A percentile compares a stretch with the other conserved stretches of the same genome.
Conservation (phyloP, 768 basidiomycete genomes). For the Boletus eberwhitei region DNA sequence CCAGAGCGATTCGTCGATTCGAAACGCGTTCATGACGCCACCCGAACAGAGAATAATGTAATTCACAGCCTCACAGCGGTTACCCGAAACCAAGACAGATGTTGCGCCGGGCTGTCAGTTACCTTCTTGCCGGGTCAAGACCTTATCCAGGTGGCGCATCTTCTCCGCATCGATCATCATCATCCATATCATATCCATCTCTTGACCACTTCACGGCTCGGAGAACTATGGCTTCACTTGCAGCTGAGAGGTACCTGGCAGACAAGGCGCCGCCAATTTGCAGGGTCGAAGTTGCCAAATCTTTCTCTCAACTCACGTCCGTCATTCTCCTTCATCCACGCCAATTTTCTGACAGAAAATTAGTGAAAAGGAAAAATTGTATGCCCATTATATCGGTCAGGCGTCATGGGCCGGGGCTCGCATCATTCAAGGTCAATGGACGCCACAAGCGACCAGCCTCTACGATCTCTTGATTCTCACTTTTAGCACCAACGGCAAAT, state of each 20-base stretch:
- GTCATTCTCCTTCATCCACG: slow-evolving; percentile 2
- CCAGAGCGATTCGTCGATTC: too few relatives aligned
- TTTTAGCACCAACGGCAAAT: slow-evolving; percentile 58
- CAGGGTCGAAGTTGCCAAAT: slow-evolving; percentile 60
- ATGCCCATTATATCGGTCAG: slow-evolving; percentile 65
- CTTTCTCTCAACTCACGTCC: slow-evolving; percentile 69
- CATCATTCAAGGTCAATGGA: slow-evolving; percentile 85
- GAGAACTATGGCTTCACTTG: slow-evolving; percentile 34
- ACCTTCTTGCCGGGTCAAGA: slow-evolving; percentile 1
- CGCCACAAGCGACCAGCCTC: slow-evolving; percentile 60
- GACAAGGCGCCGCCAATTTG: slow-evolving; percentile 78
- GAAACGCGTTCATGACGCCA: too few relatives aligned
- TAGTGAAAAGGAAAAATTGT: slow-evolving; percentile 74
- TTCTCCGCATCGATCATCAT: slow-evolving; percentile 10
- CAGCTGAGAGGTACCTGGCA: slow-evolving; percentile 64
- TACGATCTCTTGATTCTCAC: slow-evolving; percentile 70
- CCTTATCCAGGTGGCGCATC: slow-evolving; percentile 4
- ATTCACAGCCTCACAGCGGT: too few relatives aligned
- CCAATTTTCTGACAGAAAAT: slow-evolving; percentile 2
- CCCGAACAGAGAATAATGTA: too few relatives aligned
- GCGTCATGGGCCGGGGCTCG: slow-evolving; percentile 84
- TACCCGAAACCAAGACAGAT: too few relatives aligned
- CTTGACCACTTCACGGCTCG: background rate
- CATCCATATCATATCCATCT: background rate
- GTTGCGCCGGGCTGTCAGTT: slow-evolving; percentile 5